These are phyloP conservation scores for Syzygium syzygioides DNA, from an alignment of 441 rosid species.

Conservation along the genomic window DNA sequence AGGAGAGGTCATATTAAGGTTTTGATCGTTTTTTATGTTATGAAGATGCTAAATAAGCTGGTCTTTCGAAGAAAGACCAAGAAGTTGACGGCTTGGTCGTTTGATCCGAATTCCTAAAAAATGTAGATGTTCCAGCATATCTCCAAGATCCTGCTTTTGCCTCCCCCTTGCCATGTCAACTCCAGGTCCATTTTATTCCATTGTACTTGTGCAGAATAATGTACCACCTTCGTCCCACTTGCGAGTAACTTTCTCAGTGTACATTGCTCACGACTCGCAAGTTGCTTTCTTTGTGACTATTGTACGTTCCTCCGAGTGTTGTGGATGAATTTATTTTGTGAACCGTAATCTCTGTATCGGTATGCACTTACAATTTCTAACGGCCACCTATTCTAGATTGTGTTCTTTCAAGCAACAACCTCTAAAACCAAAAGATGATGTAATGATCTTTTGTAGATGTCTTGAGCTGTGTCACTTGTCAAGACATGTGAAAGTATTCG, in stretches of 20 bases:
- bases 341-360: background rate
- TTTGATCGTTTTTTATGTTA: background rate
- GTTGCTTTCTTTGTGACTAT: background rate
- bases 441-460: background rate
- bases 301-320: background rate
- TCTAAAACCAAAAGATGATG: background rate
- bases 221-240: background rate
- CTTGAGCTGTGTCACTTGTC: background rate
- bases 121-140: background rate
- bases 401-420: background rate
- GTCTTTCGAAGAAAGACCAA: background rate
- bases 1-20: background rate
- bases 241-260: background rate
- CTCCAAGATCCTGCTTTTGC: background rate
- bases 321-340: background rate
- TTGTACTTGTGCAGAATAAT: background rate
- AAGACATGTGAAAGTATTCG: background rate
- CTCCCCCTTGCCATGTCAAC: background rate
- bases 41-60: background rate
- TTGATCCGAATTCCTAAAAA: background rate
- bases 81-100: background rate
- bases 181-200: background rate
- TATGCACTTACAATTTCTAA: background rate
- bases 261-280: background rate
- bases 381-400: background rate